Percentiles rank a stretch among this genome's conserved stretches.
Conservation (phyloP, 108 stramenopile genomes). For the Ochromonas danica region DNA sequence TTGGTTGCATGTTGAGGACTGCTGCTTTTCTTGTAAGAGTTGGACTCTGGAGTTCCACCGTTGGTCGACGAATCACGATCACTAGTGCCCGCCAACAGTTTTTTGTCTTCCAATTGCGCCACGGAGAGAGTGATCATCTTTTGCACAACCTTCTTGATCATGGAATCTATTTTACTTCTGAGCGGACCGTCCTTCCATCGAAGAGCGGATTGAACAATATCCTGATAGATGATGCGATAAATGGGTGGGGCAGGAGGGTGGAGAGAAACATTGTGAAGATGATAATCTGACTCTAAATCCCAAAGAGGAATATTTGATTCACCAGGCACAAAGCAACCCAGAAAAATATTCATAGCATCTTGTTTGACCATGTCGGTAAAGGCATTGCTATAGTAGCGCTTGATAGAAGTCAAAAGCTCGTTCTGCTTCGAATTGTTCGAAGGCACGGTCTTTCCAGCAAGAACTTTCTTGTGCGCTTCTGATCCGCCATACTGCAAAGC, state of each 20-base stretch:
- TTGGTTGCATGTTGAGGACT: too few species aligned
- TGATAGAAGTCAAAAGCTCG: constrained; percentile 87
- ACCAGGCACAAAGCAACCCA: constrained; percentile 6
- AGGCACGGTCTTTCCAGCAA: constrained; percentile 7
- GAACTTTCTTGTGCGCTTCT: constrained; percentile 93
- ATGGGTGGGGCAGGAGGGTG: background rate
- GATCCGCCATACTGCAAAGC: constrained; percentile 98
- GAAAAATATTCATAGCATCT: constrained; percentile 33
- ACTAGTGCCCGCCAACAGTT: too few species aligned
- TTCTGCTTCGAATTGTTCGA: constrained; percentile 49
- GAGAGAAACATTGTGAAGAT: constrained; percentile 6
- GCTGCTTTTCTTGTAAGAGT: too few species aligned
- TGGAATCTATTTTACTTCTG: too few species aligned
- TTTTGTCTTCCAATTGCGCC: too few species aligned
- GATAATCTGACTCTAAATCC: constrained; percentile 28
- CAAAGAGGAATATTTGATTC: constrained; percentile 1
- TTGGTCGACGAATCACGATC: too few species aligned
- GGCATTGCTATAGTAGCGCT: constrained; percentile 94
- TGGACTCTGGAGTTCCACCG: too few species aligned
- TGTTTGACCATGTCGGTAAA: constrained; percentile 88
- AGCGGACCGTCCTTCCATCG: too few species aligned
- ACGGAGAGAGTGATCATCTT: too few species aligned
- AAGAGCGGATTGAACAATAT: background rate
- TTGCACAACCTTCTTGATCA: too few species aligned
- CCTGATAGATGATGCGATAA: constrained; percentile 24